Evolutionary conservation across 495 filamentous ascomycete species (phyloP).

Genomic region (Daldinia vernicosa): DNA sequence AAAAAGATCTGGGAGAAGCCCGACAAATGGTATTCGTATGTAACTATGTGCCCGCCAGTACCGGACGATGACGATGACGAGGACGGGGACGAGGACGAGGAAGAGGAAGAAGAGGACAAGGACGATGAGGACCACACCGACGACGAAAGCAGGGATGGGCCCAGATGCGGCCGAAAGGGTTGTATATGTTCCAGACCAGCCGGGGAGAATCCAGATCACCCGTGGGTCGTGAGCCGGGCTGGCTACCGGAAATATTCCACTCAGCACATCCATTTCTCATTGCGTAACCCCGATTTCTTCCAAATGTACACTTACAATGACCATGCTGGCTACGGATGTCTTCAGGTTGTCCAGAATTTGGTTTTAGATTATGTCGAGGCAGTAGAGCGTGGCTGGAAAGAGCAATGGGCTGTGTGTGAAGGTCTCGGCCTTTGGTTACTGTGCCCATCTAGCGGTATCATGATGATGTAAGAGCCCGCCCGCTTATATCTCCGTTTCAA

Average conservation of each 20-base stretch:
- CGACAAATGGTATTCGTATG: background rate
- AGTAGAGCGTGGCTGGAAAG: background rate
- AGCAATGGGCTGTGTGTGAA: background rate
- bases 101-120: slow-evolving; percentile 21
- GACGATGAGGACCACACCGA: slow-evolving; percentile 15
- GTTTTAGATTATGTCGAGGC: background rate
- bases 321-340: background rate
- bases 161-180: background rate
- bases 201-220: slow-evolving; percentile 52
- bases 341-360: background rate
- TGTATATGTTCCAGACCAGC: slow-evolving; percentile 50
- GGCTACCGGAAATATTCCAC: slow-evolving; percentile 43
- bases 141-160: background rate
- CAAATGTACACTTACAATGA: background rate
- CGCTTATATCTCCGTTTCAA: background rate
- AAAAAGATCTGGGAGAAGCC: background rate
- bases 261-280: background rate
- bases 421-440: background rate
- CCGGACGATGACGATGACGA: background rate
- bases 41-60: background rate
- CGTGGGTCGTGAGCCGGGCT: slow-evolving; percentile 51
- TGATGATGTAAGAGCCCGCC: background rate
- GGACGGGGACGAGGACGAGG: background rate
- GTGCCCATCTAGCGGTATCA: background rate
- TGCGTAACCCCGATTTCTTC: background rate